A percentile compares a stretch with the other conserved stretches of the same genome.
phyloP scores from a whole-genome alignment of 805 yeast species.

The Starmera quercuum region DNA sequence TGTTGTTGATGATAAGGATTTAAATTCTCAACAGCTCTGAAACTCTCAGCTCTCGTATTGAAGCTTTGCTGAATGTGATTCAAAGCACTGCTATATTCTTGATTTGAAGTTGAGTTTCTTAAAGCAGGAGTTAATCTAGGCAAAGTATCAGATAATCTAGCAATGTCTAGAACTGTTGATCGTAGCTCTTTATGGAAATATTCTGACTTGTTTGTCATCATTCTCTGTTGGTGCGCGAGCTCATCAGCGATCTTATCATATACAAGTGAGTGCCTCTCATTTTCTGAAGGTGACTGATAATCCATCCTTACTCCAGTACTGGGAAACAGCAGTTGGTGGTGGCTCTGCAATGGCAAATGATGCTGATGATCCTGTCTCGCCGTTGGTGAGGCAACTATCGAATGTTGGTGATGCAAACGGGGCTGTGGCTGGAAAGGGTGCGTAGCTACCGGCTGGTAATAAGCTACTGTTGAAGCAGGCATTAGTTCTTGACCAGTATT shows the following conservation, averaged over 20 bases:
- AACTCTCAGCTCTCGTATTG: slow-evolving; percentile 9
- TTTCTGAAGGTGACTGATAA: no score
- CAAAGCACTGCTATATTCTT: slow-evolving; percentile 9
- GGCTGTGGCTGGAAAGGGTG: no score
- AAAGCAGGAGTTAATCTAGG: slow-evolving; percentile 19
- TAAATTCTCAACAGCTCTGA: background rate
- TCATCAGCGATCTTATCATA: slow-evolving; percentile 5
- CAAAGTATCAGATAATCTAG: slow-evolving; percentile 15
- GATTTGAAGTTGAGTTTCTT: slow-evolving; percentile 4
- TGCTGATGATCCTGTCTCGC: no score
- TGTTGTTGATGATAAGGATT: slow-evolving; percentile 1
- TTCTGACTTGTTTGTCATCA: slow-evolving; percentile 10
- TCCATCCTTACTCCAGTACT: no score
- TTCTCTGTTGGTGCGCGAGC: slow-evolving; percentile 11
- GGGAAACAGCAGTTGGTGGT: no score
- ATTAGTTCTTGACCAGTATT: background rate
- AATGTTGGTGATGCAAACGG: background rate
- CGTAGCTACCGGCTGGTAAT: background rate
- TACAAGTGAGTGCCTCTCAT: no score
- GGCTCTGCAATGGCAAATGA: no score
- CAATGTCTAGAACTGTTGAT: slow-evolving; percentile 14
- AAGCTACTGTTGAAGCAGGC: background rate
- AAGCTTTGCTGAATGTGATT: slow-evolving; percentile 13
- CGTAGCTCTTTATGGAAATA: slow-evolving; percentile 11
- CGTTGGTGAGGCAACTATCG: no score